Conservation (phyloP, 1,139 yeast species). For the Yamadazyma taylorii region DNA sequence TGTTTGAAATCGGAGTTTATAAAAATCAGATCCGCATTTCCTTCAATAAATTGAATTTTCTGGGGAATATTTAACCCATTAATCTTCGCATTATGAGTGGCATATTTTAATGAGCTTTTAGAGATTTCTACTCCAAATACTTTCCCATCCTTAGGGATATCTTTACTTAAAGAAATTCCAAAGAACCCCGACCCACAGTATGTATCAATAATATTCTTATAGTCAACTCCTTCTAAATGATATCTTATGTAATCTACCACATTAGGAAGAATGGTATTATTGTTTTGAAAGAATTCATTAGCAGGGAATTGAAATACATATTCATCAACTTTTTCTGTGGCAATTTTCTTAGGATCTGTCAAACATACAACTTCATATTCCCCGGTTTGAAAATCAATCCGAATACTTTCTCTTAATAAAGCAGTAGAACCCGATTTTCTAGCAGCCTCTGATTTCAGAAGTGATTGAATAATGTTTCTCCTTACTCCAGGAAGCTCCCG, state of each 20-base stretch:
- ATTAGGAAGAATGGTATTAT: slow-evolving; percentile 54
- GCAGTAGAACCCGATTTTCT: too few relatives aligned
- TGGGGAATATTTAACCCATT: slow-evolving; percentile 34
- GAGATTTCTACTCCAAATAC: slow-evolving; percentile 47
- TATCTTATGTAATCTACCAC: slow-evolving; percentile 33
- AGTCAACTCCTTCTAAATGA: slow-evolving; percentile 19
- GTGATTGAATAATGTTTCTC: background rate
- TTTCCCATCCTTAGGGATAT: slow-evolving; percentile 30
- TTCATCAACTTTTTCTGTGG: slow-evolving; percentile 75
- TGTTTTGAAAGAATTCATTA: slow-evolving; percentile 93
- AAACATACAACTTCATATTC: slow-evolving; percentile 28
- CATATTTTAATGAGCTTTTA: slow-evolving; percentile 32
- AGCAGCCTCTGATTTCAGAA: too few relatives aligned
- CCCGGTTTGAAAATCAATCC: slow-evolving; percentile 34
- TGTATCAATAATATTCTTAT: slow-evolving; percentile 40
- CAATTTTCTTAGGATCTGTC: slow-evolving; percentile 74
- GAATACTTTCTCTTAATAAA: slow-evolving; percentile 34
- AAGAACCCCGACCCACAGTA: slow-evolving; percentile 51
- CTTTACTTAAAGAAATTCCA: slow-evolving; percentile 37
- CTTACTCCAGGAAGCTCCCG: slow-evolving; percentile 13
- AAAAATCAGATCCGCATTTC: slow-evolving; percentile 40
- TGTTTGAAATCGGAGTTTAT: slow-evolving; percentile 23
- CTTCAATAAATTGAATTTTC: slow-evolving; percentile 35
- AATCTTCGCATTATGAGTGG: slow-evolving; percentile 39
- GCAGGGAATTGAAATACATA: slow-evolving; percentile 84